phyloP scores from a whole-genome alignment of 805 yeast species.

The Barnettozyma sp. region DNA sequence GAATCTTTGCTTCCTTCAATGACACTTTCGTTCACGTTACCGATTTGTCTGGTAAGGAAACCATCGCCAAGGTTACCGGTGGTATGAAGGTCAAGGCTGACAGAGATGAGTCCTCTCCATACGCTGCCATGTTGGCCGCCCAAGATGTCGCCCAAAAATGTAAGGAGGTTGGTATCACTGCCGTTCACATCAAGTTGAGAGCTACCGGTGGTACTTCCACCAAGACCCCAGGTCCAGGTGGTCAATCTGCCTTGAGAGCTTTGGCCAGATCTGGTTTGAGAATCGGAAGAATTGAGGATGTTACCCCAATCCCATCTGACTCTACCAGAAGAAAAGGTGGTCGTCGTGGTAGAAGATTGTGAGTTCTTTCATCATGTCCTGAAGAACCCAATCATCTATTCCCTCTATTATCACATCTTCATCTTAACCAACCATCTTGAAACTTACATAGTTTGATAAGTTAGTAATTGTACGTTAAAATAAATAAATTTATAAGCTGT shows the following conservation, averaged over 20 bases:
- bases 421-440: conserved; percentile 10
- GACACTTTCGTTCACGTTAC: conserved; percentile 99
- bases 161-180: conserved; percentile 99
- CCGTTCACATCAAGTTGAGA: conserved; percentile 99
- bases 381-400: conserved; percentile 6
- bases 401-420: conserved; percentile 5
- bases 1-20: conserved; percentile 99
- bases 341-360: conserved; percentile 99
- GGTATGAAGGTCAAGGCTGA: conserved; percentile 99
- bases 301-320: conserved; percentile 99
- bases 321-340: conserved; percentile 99
- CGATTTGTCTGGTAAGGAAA: conserved; percentile 99
- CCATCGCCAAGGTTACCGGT: conserved; percentile 99
- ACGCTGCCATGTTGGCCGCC: conserved; percentile 99
- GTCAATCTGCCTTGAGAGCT: conserved; percentile 98
- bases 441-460: conserved; percentile 23
- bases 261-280: conserved; percentile 99
- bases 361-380: conserved; percentile 24
- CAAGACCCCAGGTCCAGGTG: conserved; percentile 99
- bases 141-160: conserved; percentile 98
- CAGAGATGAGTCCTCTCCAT: conserved; percentile 99
- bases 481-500: no score
- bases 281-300: conserved; percentile 99
- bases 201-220: conserved; percentile 99
- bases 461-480: conserved; percentile 28